Conservation (phyloP, 495 filamentous ascomycete genomes). For the Thozetella sp. region DNA sequence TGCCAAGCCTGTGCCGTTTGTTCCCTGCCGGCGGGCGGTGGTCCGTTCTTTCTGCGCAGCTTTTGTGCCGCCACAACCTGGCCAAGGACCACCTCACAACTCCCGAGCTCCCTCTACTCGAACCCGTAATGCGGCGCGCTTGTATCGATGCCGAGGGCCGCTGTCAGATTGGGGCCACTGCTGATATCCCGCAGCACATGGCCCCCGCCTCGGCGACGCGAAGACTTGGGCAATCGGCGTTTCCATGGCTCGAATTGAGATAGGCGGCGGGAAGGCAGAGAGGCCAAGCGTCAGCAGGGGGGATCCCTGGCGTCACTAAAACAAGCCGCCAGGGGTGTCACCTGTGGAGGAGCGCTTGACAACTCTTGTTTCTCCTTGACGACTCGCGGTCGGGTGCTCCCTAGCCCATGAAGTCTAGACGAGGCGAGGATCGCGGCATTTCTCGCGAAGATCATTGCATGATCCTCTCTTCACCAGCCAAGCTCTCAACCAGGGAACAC, state of each 20-base stretch:
- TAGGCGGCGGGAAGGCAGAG: not conserved
- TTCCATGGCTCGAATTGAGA: constrained; percentile 2
- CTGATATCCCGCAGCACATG: not conserved
- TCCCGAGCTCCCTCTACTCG: too few species aligned
- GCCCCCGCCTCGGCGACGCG: not conserved
- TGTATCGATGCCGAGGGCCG: not conserved
- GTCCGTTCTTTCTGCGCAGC: too few species aligned
- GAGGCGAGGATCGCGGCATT: constrained; percentile 12
- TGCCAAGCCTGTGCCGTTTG: not conserved
- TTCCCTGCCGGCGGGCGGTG: not conserved
- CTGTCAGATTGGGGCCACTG: not conserved
- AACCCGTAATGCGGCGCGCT: too few species aligned
- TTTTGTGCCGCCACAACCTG: too few species aligned
- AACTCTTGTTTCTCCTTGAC: constrained; percentile 10
- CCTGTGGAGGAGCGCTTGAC: not conserved
- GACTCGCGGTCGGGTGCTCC: not conserved
- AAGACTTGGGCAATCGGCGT: not conserved
- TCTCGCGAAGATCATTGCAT: constrained; percentile 9
- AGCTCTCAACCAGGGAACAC: constrained; percentile 1
- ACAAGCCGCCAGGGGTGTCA: constrained; percentile 2
- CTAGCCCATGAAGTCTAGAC: constrained; percentile 1
- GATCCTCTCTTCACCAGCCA: constrained; percentile 3
- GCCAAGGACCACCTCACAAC: too few species aligned
- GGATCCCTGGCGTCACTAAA: not conserved
- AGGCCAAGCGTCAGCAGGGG: not conserved